phyloP scores from a whole-genome alignment of 345 rosid species.

The Zanthoxylum bungeanum region DNA sequence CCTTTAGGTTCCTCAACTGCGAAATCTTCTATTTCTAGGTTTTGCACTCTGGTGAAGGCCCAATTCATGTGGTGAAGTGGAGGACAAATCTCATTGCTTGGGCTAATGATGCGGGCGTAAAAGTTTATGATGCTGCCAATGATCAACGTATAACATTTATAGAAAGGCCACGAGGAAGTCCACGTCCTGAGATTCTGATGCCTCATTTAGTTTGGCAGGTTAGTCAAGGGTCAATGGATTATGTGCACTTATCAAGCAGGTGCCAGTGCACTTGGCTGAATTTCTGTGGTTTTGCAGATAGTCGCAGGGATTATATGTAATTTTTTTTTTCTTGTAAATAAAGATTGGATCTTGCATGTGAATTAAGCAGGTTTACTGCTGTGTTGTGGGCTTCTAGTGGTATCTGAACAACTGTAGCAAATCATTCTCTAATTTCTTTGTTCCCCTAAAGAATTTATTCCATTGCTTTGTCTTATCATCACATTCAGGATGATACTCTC shows the following conservation, averaged over 20 bases:
- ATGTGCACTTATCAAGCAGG: background rate
- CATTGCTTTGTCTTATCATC: conserved; percentile 16
- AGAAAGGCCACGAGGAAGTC: conserved; percentile 91
- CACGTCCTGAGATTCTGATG: conserved; percentile 81
- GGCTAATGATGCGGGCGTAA: conserved; percentile 98
- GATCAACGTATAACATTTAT: conserved; percentile 92
- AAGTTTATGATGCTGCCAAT: conserved; percentile 90
- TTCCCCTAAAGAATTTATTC: background rate
- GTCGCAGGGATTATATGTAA: background rate
- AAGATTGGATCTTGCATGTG: background rate
- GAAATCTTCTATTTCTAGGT: conserved; percentile 41
- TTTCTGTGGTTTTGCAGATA: background rate
- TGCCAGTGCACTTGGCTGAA: background rate
- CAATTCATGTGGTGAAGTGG: conserved; percentile 93
- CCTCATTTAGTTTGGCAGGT: conserved; percentile 99
- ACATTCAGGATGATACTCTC: conserved; percentile 70
- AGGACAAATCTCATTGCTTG: conserved; percentile 91
- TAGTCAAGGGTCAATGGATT: conserved; percentile 17
- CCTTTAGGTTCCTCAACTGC: conserved; percentile 8
- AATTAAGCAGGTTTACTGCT: background rate
- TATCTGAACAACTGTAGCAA: conserved; percentile 2
- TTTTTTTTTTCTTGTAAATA: background rate
- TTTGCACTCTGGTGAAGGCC: conserved; percentile 99
- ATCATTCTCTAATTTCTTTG: background rate
- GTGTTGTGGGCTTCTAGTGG: background rate